A percentile compares a stretch with the other conserved stretches of the same genome.
Evolutionary conservation across 345 rosid species (phyloP).

Genomic region (Hibiscus tridactylites): DNA sequence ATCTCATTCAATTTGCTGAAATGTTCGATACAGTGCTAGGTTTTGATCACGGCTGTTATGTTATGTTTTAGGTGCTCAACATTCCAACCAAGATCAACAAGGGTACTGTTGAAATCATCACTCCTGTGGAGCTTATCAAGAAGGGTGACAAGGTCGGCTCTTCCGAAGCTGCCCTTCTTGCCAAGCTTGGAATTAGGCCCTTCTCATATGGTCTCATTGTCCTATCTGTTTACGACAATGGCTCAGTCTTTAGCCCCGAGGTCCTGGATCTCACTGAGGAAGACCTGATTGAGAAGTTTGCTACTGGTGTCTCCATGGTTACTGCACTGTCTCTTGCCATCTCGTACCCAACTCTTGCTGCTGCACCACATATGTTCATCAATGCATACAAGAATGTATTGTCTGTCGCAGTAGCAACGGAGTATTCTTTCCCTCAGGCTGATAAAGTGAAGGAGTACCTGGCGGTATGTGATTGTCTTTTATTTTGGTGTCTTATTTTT

Average conservation of each 20-base stretch:
- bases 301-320: constrained; percentile 64
- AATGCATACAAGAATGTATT: constrained; percentile 88
- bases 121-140: constrained; percentile 89
- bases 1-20: background rate
- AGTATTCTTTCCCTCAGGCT: constrained; percentile 70
- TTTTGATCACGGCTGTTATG: background rate
- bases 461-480: constrained; percentile 29
- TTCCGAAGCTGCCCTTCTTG: constrained; percentile 85
- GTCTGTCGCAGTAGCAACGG: constrained; percentile 62
- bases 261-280: constrained; percentile 86
- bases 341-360: constrained; percentile 87
- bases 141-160: constrained; percentile 97
- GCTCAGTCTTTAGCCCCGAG: constrained; percentile 83
- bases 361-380: constrained; percentile 86
- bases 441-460: constrained; percentile 82
- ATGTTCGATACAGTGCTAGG: background rate
- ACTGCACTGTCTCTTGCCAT: constrained; percentile 58
- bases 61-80: constrained; percentile 53
- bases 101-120: constrained; percentile 95
- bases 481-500: too few species aligned
- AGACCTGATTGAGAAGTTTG: constrained; percentile 70
- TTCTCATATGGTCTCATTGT: constrained; percentile 88
- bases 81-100: constrained; percentile 98
- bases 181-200: constrained; percentile 89
- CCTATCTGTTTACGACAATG: constrained; percentile 63